phyloP scores from a whole-genome alignment of 2,329 filamentous ascomycete species.

The Trichoderma asperellum region DNA sequence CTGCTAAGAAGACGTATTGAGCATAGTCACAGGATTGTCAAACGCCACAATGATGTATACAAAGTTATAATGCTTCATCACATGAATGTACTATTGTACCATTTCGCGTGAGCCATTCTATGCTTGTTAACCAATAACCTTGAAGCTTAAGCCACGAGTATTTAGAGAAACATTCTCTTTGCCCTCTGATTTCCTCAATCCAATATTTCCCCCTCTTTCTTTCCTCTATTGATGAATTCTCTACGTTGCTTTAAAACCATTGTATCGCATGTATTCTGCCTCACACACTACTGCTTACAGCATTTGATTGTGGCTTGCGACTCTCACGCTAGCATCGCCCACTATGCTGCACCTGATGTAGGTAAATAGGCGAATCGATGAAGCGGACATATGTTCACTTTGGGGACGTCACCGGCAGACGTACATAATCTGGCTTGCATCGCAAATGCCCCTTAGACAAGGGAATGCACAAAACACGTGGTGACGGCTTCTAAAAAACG shows the following conservation, averaged over 20 bases:
- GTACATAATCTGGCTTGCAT: neutral
- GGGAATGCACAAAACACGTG: neutral
- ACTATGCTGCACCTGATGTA: neutral
- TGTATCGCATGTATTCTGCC: neutral
- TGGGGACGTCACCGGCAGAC: neutral
- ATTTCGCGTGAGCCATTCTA: neutral
- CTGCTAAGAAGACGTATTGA: no score
- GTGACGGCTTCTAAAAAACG: constrained; percentile 14
- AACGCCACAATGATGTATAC: neutral
- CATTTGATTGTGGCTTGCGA: neutral
- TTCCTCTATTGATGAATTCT: no score
- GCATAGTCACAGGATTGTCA: neutral
- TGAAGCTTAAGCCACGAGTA: neutral
- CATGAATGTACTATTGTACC: neutral
- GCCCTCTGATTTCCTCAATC: neutral
- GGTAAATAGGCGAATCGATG: neutral
- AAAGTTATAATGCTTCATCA: neutral
- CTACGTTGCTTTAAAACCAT: neutral
- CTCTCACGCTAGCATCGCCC: neutral
- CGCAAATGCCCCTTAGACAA: neutral
- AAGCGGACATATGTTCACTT: neutral
- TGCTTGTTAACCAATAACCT: no score
- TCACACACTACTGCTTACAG: neutral
- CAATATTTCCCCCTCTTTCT: neutral
- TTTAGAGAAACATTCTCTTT: neutral